Conservation (phyloP, 306 rosid species). For the Vigna hirtella region DNA sequence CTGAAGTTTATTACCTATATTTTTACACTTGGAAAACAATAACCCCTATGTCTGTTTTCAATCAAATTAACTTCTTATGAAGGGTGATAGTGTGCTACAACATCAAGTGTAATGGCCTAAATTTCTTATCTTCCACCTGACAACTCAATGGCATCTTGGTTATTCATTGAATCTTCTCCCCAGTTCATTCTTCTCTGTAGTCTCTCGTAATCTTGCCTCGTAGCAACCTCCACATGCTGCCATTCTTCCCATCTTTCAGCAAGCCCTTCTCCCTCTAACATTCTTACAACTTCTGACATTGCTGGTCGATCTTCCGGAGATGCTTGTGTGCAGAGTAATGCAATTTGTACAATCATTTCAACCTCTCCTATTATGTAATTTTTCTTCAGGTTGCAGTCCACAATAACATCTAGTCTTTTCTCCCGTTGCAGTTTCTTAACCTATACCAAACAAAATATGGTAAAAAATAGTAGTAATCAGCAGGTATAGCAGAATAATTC, state of each 20-base stretch:
- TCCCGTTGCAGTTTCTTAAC: conserved; percentile 88
- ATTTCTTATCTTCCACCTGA: conserved; percentile 83
- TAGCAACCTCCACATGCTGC: conserved; percentile 75
- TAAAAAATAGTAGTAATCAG: conserved; percentile 26
- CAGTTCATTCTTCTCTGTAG: conserved; percentile 76
- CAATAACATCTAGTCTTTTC: conserved; percentile 65
- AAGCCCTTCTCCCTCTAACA: conserved; percentile 96
- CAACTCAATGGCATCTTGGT: conserved; percentile 82
- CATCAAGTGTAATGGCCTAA: background rate
- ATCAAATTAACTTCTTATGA: conserved; percentile 42
- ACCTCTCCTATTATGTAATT: conserved; percentile 72
- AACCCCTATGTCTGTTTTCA: conserved; percentile 24
- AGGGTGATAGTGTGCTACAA: conserved; percentile 16
- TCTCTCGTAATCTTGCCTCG: conserved; percentile 77
- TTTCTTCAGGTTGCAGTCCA: conserved; percentile 67
- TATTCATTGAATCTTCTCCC: conserved; percentile 83
- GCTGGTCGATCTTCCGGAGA: conserved; percentile 87
- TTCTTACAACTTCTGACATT: conserved; percentile 93
- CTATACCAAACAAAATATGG: conserved; percentile 45
- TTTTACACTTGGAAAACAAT: conserved; percentile 29
- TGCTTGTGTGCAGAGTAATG: conserved; percentile 84
- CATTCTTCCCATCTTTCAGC: conserved; percentile 96
- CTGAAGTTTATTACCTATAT: background rate
- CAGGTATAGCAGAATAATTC: conserved; percentile 4
- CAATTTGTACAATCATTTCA: conserved; percentile 85